A percentile compares a stretch with the other conserved stretches of the same genome.
Conservation (phyloP, 805 yeast genomes). For the Monosporozyma unispora region DNA sequence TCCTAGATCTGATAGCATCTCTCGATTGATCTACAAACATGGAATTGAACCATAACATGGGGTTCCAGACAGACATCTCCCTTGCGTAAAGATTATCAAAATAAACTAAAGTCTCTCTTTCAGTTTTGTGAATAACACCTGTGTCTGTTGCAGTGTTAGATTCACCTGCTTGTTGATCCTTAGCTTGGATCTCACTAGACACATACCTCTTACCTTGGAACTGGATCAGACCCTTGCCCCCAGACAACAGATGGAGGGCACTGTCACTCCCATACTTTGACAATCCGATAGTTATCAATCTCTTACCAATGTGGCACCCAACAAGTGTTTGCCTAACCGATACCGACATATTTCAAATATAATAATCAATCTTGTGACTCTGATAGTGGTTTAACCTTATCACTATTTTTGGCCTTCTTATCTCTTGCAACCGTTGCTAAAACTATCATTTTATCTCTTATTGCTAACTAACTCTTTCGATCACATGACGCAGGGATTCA, state of each 20-base stretch:
- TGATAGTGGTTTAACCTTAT: too few species aligned
- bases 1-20: slow-evolving; percentile 34
- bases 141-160: slow-evolving; percentile 45
- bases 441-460: not conserved
- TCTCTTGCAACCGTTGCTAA: not conserved
- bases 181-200: slow-evolving; percentile 34
- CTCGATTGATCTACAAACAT: slow-evolving; percentile 30
- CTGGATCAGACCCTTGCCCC: not conserved
- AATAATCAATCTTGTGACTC: too few species aligned
- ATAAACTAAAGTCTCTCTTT: slow-evolving; percentile 43
- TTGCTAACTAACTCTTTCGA: not conserved
- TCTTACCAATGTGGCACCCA: not conserved
- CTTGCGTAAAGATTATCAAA: slow-evolving; percentile 49
- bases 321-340: not conserved
- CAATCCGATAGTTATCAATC: not conserved
- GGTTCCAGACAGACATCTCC: slow-evolving; percentile 38
- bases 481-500: not conserved
- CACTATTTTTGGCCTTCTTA: not conserved
- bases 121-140: slow-evolving; percentile 45
- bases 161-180: slow-evolving; percentile 46
- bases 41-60: slow-evolving; percentile 36
- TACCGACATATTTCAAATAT: not conserved
- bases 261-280: not conserved
- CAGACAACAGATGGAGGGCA: not conserved
- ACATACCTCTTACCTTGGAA: slow-evolving; percentile 21